These are phyloP conservation scores for Phytophthora tentaculata DNA, from an alignment of 352 stramenopile genomes.

Conservation along the genomic window DNA sequence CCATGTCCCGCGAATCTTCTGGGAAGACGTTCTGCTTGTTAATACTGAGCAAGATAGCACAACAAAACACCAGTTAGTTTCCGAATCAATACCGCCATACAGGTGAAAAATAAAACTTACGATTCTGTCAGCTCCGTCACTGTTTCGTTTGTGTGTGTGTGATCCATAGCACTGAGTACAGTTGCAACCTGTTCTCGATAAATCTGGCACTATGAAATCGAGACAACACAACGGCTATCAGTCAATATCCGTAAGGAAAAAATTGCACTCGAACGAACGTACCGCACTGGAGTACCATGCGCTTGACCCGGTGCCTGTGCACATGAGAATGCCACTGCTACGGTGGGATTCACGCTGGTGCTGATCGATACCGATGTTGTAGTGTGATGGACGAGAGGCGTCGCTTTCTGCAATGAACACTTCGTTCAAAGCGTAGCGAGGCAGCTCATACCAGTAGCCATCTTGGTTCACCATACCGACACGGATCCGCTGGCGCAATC, in stretches of 20 bases:
- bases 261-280: too few species aligned
- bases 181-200: slow-evolving; percentile 88
- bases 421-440: slow-evolving; percentile 88
- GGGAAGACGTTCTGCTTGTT: slow-evolving; percentile 88
- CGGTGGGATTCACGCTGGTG: slow-evolving; percentile 88
- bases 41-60: slow-evolving; percentile 50
- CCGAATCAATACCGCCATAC: neutral
- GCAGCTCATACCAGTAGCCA: slow-evolving; percentile 87
- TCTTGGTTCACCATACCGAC: slow-evolving; percentile 91
- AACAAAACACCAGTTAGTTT: slow-evolving; percentile 16
- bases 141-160: slow-evolving; percentile 89
- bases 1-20: slow-evolving; percentile 87
- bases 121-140: slow-evolving; percentile 88
- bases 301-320: slow-evolving; percentile 87
- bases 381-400: slow-evolving; percentile 83
- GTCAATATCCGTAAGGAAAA: too few species aligned
- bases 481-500: slow-evolving; percentile 82
- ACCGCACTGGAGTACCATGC: slow-evolving; percentile 90
- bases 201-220: slow-evolving; percentile 88
- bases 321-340: slow-evolving; percentile 90
- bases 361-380: slow-evolving; percentile 91
- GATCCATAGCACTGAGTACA: slow-evolving; percentile 83
- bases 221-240: slow-evolving; percentile 14
- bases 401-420: slow-evolving; percentile 91
- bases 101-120: slow-evolving; percentile 50